Conservation (phyloP, 2,329 filamentous ascomycete genomes). For the Paracoccidioides brasiliensis region DNA sequence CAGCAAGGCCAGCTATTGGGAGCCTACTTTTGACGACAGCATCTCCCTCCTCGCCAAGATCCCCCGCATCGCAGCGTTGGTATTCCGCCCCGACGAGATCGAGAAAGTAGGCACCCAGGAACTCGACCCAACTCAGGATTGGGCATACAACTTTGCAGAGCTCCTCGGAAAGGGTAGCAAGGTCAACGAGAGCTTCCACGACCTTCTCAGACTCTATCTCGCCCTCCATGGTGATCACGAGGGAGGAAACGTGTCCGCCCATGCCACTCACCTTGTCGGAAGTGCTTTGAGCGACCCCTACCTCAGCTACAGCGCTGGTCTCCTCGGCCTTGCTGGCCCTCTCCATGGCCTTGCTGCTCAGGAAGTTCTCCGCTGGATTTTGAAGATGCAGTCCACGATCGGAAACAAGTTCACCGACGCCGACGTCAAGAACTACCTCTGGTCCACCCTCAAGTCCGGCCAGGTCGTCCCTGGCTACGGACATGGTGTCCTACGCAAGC, state of each 20-base stretch:
- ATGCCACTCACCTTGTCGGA: slow-evolving; percentile 87
- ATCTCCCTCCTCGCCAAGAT: slow-evolving; percentile 92
- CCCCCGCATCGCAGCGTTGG: slow-evolving; percentile 90
- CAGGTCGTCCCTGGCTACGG: slow-evolving; percentile 92
- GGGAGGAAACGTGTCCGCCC: slow-evolving; percentile 92
- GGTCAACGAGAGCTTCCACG: slow-evolving; percentile 86
- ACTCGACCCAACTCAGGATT: slow-evolving; percentile 77
- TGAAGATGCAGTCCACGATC: slow-evolving; percentile 87
- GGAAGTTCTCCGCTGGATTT: slow-evolving; percentile 91
- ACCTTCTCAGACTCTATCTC: slow-evolving; percentile 83
- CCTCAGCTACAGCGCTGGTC: slow-evolving; percentile 88
- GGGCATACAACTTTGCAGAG: slow-evolving; percentile 96
- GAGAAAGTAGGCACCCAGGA: slow-evolving; percentile 60
- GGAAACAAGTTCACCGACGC: slow-evolving; percentile 63
- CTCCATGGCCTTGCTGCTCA: slow-evolving; percentile 88
- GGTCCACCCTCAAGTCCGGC: slow-evolving; percentile 83
- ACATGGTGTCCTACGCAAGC: slow-evolving; percentile 90
- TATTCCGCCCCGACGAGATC: slow-evolving; percentile 77
- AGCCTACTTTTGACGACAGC: slow-evolving; percentile 89
- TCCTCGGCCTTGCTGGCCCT: slow-evolving; percentile 90
- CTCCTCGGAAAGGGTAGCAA: slow-evolving; percentile 79
- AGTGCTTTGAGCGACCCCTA: slow-evolving; percentile 90
- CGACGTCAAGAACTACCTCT: slow-evolving; percentile 80
- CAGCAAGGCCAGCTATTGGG: slow-evolving; percentile 97
- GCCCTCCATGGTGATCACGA: slow-evolving; percentile 97